phyloP scores from a whole-genome alignment of 2,329 filamentous ascomycete genomes.

The Ophiocordyceps camponoti-leonardi region DNA sequence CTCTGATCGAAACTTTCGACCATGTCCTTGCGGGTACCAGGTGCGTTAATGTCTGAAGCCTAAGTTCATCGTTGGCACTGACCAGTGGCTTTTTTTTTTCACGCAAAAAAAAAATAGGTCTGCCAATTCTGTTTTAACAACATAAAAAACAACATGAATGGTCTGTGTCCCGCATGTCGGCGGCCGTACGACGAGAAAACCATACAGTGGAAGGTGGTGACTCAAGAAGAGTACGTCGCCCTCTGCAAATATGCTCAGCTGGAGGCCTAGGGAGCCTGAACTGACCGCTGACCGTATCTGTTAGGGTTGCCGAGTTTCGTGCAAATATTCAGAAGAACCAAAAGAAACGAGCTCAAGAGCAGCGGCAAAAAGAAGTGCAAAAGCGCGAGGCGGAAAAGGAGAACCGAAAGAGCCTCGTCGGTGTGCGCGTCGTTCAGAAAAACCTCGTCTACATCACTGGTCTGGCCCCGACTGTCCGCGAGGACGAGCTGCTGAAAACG shows the following conservation, averaged over 20 bases:
- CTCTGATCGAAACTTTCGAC: slow-evolving; percentile 89
- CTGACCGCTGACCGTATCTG: slow-evolving; percentile 2
- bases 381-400: slow-evolving; percentile 93
- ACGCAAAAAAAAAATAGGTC: slow-evolving; percentile 39
- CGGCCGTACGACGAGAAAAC: slow-evolving; percentile 92
- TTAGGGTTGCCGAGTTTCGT: slow-evolving; percentile 55
- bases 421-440: slow-evolving; percentile 92
- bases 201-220: slow-evolving; percentile 92
- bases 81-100: neutral
- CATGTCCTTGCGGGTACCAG: slow-evolving; percentile 96
- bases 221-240: slow-evolving; percentile 73
- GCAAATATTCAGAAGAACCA: slow-evolving; percentile 75
- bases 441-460: slow-evolving; percentile 97
- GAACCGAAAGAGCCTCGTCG: slow-evolving; percentile 88
- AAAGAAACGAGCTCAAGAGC: slow-evolving; percentile 70
- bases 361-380: slow-evolving; percentile 84
- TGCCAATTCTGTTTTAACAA: slow-evolving; percentile 99
- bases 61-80: neutral
- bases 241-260: neutral
- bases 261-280: neutral
- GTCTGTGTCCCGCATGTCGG: slow-evolving; percentile 91
- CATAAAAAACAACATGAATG: slow-evolving; percentile 95
- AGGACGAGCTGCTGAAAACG: slow-evolving; percentile 83
- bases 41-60: slow-evolving; percentile 28
- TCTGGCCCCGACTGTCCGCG: slow-evolving; percentile 75